Percentiles rank a stretch among this genome's conserved stretches.
These are phyloP conservation scores for Apiotrichum sp. DNA, from an alignment of 1,284 basidiomycete genomes.

Conservation along the genomic window DNA sequence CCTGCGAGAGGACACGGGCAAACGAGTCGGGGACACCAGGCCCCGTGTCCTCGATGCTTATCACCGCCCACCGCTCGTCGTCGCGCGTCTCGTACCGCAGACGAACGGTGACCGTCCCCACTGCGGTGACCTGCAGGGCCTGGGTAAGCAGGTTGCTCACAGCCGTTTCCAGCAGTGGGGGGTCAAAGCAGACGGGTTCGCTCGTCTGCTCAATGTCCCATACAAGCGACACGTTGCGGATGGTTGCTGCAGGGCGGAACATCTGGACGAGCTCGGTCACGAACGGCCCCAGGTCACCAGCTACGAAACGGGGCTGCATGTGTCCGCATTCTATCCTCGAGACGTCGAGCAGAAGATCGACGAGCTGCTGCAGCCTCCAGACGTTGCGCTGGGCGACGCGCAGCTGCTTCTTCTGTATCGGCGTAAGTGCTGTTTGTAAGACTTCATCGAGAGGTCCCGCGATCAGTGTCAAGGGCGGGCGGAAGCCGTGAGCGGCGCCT, in stretches of 20 bases:
- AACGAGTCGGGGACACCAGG: constrained; percentile 35
- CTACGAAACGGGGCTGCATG: constrained; percentile 40
- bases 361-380: constrained; percentile 34
- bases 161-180: constrained; percentile 46
- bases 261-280: constrained; percentile 42
- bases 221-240: constrained; percentile 1
- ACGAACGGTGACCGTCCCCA: constrained; percentile 31
- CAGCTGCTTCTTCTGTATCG: constrained; percentile 26
- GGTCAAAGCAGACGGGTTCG: constrained; percentile 38
- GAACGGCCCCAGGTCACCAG: constrained; percentile 37
- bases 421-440: constrained; percentile 10
- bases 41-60: constrained; percentile 30
- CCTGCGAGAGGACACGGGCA: constrained; percentile 1
- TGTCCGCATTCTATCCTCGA: constrained; percentile 42
- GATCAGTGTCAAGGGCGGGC: constrained; percentile 39
- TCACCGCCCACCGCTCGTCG: constrained; percentile 22
- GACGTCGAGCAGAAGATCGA: constrained; percentile 44
- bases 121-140: constrained; percentile 41
- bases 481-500: constrained; percentile 43
- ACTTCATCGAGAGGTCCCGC: constrained; percentile 38
- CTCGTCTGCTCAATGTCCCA: constrained; percentile 7
- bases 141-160: constrained; percentile 44
- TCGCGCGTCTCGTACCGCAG: constrained; percentile 20
- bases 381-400: constrained; percentile 38
- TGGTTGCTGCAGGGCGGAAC: constrained; percentile 39